A percentile compares a stretch with the other conserved stretches of the same genome.
Conservation (phyloP, 768 basidiomycete species). For the Rhizopogon vulgaris region DNA sequence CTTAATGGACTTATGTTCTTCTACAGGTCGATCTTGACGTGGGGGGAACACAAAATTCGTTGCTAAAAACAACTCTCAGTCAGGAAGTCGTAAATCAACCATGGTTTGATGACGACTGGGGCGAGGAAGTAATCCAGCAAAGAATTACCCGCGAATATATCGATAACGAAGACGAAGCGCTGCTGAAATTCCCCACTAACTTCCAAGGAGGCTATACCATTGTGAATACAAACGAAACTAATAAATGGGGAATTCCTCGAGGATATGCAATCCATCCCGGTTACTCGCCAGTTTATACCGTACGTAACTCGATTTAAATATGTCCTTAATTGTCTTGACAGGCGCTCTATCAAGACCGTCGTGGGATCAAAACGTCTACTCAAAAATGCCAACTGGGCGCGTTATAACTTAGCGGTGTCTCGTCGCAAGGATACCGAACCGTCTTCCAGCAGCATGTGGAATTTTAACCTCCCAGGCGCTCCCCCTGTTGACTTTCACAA, state of each 20-base stretch:
- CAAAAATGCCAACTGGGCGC: constrained; percentile 63
- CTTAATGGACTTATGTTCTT: background rate
- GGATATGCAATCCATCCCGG: constrained; percentile 63
- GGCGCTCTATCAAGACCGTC: constrained; percentile 33
- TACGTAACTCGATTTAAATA: constrained; percentile 14
- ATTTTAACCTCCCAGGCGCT: constrained; percentile 51
- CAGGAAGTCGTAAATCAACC: constrained; percentile 43
- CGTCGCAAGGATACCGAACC: constrained; percentile 58
- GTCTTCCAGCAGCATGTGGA: constrained; percentile 53
- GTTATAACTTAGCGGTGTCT: constrained; percentile 57
- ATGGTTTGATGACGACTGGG: constrained; percentile 60
- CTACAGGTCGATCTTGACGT: constrained; percentile 57
- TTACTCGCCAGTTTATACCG: constrained; percentile 45
- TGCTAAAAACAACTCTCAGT: constrained; percentile 43
- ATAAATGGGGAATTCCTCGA: constrained; percentile 51
- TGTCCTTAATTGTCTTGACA: background rate
- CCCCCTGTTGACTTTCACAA: constrained; percentile 54
- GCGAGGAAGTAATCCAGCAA: constrained; percentile 47
- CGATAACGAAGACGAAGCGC: constrained; percentile 43
- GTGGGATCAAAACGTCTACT: constrained; percentile 53
- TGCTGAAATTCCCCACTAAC: constrained; percentile 47
- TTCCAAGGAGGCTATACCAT: constrained; percentile 53
- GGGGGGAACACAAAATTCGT: constrained; percentile 50
- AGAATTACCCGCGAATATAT: constrained; percentile 43
- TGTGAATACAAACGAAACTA: constrained; percentile 46